Conservation (phyloP, 495 filamentous ascomycete genomes). For the Aspergillus homomorphus region DNA sequence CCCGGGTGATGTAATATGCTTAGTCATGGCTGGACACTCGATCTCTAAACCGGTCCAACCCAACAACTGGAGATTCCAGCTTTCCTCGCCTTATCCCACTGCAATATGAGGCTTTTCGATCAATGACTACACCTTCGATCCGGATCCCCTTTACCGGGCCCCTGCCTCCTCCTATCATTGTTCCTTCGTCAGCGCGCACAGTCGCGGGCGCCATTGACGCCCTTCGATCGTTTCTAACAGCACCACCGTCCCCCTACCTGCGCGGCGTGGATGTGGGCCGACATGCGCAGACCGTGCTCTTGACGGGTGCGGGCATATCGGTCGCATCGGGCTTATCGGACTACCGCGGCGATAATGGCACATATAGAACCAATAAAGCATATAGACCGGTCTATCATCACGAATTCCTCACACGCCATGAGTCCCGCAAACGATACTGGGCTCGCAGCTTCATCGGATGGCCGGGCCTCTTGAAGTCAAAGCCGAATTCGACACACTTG, state of each 20-base stretch:
- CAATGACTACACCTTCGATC: slow-evolving; percentile 68
- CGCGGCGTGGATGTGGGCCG: slow-evolving; percentile 47
- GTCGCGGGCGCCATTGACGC: slow-evolving; percentile 72
- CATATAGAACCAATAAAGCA: slow-evolving; percentile 82
- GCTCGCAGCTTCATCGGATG: slow-evolving; percentile 91
- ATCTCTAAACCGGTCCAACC: too few relatives aligned
- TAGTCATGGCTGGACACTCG: too few relatives aligned
- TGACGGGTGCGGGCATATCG: slow-evolving; percentile 90
- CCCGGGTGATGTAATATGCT: too few relatives aligned
- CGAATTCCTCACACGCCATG: slow-evolving; percentile 80
- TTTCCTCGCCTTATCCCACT: not conserved
- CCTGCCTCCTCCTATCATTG: slow-evolving; percentile 72
- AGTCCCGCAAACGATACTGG: slow-evolving; percentile 93
- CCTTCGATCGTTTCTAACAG: slow-evolving; percentile 67
- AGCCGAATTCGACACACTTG: slow-evolving; percentile 75
- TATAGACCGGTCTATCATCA: slow-evolving; percentile 92
- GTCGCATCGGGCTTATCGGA: slow-evolving; percentile 91
- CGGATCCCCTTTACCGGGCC: slow-evolving; percentile 88
- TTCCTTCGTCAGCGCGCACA: slow-evolving; percentile 66
- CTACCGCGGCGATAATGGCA: slow-evolving; percentile 86
- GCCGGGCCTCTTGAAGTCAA: slow-evolving; percentile 71
- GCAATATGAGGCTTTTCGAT: slow-evolving; percentile 42
- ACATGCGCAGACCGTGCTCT: slow-evolving; percentile 62
- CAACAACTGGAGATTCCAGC: too few relatives aligned
- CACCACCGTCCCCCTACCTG: slow-evolving; percentile 47